Conservation (phyloP, 805 yeast genomes). For the Zygoascus flipseniorum region DNA sequence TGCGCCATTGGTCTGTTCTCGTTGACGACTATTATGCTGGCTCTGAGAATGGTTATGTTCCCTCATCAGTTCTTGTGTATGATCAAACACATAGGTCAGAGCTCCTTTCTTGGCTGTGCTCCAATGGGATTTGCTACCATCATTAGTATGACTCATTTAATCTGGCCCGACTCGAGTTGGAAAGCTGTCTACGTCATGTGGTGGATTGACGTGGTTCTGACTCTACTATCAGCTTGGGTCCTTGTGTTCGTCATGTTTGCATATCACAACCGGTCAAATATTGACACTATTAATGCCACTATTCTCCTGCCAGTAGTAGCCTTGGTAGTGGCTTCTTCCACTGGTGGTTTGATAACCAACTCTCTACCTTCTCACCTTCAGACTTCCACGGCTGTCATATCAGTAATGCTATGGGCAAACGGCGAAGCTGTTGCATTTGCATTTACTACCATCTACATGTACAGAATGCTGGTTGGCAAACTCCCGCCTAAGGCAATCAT, state of each 20-base stretch:
- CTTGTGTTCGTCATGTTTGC: constrained; percentile 45
- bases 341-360: constrained; percentile 50
- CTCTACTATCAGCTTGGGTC: constrained; percentile 54
- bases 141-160: constrained; percentile 43
- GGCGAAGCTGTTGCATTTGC: constrained; percentile 56
- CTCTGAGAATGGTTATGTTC: constrained; percentile 33
- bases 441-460: constrained; percentile 47
- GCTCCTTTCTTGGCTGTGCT: constrained; percentile 66
- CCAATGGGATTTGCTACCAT: constrained; percentile 75
- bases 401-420: constrained; percentile 58
- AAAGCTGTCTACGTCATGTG: constrained; percentile 54
- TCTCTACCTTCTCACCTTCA: constrained; percentile 40
- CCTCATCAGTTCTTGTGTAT: constrained; percentile 27
- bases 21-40: constrained; percentile 35
- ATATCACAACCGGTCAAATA: constrained; percentile 26
- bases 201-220: constrained; percentile 57
- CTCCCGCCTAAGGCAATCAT: constrained; percentile 50
- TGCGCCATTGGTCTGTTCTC: constrained; percentile 40
- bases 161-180: constrained; percentile 38
- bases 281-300: constrained; percentile 43
- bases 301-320: constrained; percentile 72
- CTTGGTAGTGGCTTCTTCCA: constrained; percentile 63
- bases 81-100: constrained; percentile 36
- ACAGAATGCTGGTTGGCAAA: constrained; percentile 50
- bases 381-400: constrained; percentile 44